Evolutionary conservation across 2,329 filamentous ascomycete genomes (phyloP), one percentile per base, ranked within the genome.

Genomic region (Botryotinia calthae): DNA sequence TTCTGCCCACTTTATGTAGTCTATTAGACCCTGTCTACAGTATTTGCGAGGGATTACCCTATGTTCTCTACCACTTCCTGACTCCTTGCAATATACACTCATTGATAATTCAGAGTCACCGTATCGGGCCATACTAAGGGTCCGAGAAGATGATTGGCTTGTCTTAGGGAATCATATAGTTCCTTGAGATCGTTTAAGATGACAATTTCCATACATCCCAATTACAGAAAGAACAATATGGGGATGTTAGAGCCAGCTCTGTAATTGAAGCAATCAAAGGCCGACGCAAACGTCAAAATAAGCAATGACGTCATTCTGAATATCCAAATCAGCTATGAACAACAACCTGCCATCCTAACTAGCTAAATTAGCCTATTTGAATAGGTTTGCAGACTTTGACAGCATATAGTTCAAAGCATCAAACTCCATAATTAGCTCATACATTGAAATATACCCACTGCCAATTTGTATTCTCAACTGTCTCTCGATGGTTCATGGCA

Each of bases 71-170:
- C n/a, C 51, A 54, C 51, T 18, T 7, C 28, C 6, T 54, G 25
- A 54, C 51, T 25, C 2, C 14, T 18, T 54, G 18, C 4, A 54
- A 4, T 76, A 82, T 65, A 78, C 75, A 46, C 77, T 81, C 7
- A 82, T 83, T 62, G 80, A 81, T 81, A 79, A 1, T 76, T 82
- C 46, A 83, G 82, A 81, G 81, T 2, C 82, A 83, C 76, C 74
- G 82, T 34, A 82, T 79, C 1, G 82, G 77, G 63, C 6, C 80
- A 80, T 66, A 28, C 70, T 46, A 74, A 69, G 4, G 82, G 82
- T 76, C 75, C 59, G 20, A 76, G 76, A 18, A n/a, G 4, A 25
- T 44, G 25, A 25, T 9, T 12, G 31, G 31, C 6, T 40, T 46
- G n/a, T 2, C 20, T 51, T 18, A 4, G 16, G 18, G 16, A 16